phyloP scores from a whole-genome alignment of 2,329 filamentous ascomycete genomes.

The Colletotrichum melonis region DNA sequence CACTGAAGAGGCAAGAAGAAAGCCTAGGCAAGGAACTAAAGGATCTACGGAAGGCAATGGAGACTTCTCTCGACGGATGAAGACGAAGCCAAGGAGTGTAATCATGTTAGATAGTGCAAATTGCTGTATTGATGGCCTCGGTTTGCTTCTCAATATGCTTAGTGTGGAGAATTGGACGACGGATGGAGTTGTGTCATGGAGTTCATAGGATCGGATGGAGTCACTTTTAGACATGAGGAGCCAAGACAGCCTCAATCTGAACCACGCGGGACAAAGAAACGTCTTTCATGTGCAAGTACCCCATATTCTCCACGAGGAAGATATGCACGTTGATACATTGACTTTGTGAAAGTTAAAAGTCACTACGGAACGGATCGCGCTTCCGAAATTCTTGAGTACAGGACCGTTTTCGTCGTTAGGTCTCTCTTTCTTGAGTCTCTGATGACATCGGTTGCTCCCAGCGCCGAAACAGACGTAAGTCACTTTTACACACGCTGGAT shows the following conservation, averaged over 20 bases:
- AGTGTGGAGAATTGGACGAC: background rate
- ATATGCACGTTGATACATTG: conserved; percentile 13
- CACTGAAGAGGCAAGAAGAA: conserved; percentile 48
- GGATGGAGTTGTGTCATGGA: background rate
- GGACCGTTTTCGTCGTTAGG: conserved; percentile 26
- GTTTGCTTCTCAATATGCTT: background rate
- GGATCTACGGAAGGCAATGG: conserved; percentile 47
- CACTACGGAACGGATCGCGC: conserved; percentile 23
- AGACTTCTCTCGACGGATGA: conserved; percentile 43
- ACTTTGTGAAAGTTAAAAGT: conserved; percentile 2
- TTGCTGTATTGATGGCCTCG: background rate
- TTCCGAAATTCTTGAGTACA: background rate
- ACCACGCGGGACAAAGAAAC: conserved; percentile 31
- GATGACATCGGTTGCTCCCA: conserved; percentile 10
- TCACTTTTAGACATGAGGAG: conserved; percentile 5
- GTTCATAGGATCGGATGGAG: conserved; percentile 1
- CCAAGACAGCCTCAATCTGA: conserved; percentile 23
- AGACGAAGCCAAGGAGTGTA: background rate
- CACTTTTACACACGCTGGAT: conserved; percentile 12
- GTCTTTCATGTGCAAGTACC: conserved; percentile 33
- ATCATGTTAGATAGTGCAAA: conserved; percentile 15
- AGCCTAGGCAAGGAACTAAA: conserved; percentile 46
- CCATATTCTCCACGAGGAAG: conserved; percentile 27
- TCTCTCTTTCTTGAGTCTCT: background rate
- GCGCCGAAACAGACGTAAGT: conserved; percentile 4